Conservation (phyloP, 2,329 filamentous ascomycete species). For the Colletotrichum nymphaeae region DNA sequence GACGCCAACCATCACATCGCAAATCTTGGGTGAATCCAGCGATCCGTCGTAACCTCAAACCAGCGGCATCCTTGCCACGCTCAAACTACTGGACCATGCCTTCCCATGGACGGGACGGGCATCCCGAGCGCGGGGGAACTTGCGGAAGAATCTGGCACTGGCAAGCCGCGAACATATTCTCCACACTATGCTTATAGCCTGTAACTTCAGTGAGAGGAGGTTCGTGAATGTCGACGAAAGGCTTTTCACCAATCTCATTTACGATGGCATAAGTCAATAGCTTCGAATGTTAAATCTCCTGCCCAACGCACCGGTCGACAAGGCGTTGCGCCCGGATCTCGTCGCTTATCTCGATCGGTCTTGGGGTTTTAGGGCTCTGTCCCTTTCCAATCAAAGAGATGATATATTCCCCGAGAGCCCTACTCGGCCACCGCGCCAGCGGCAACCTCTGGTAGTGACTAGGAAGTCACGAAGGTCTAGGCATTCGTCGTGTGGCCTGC, state of each 20-base stretch:
- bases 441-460: not conserved
- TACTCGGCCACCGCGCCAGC: not conserved
- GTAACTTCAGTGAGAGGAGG: not conserved
- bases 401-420: not conserved
- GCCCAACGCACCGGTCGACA: slow-evolving; percentile 8
- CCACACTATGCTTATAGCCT: not conserved
- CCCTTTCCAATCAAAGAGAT: not conserved
- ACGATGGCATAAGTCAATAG: not conserved
- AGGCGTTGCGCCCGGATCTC: slow-evolving; percentile 27
- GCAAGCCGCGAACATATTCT: not conserved
- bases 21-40: slow-evolving; percentile 3
- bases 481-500: not conserved
- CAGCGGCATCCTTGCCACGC: slow-evolving; percentile 14
- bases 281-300: not conserved
- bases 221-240: not conserved
- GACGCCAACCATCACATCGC: not conserved
- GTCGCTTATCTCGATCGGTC: slow-evolving; percentile 22
- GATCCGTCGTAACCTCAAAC: not conserved
- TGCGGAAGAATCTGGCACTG: slow-evolving; percentile 2
- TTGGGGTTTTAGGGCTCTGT: slow-evolving; percentile 12
- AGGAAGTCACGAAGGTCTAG: not conserved
- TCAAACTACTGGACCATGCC: slow-evolving; percentile 18
- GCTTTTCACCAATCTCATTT: not conserved
- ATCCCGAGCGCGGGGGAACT: slow-evolving; percentile 6
- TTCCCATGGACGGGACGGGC: not conserved